These are phyloP conservation scores for Meyerozyma carpophila DNA, from an alignment of 1,139 yeast genomes.

Conservation along the genomic window DNA sequence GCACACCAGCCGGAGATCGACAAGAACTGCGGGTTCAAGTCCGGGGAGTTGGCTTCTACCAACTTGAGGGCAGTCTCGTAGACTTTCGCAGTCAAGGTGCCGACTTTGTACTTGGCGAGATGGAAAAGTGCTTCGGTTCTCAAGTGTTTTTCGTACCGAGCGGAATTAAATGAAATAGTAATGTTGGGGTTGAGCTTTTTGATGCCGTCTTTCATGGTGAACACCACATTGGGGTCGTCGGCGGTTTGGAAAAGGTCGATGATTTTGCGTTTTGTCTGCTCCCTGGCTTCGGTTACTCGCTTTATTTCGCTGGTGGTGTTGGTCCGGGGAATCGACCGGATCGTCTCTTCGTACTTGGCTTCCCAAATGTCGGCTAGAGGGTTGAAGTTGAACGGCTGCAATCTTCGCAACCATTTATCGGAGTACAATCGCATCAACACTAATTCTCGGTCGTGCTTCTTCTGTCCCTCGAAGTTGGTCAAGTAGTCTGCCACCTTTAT, in stretches of 20 bases:
- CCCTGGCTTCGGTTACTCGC: conserved; percentile 60
- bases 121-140: conserved; percentile 61
- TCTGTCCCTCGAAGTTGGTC: conserved; percentile 26
- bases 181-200: conserved; percentile 43
- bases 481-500: conserved; percentile 58
- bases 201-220: conserved; percentile 25
- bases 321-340: conserved; percentile 44
- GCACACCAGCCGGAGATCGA: conserved; percentile 32
- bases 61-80: conserved; percentile 54
- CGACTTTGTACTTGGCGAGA: conserved; percentile 65
- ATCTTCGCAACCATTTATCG: conserved; percentile 50
- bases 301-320: conserved; percentile 56
- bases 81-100: conserved; percentile 60
- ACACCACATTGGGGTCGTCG: conserved; percentile 25
- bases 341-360: conserved; percentile 46
- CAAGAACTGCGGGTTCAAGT: conserved; percentile 24
- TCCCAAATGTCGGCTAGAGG: conserved; percentile 57
- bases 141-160: conserved; percentile 61
- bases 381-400: conserved; percentile 40
- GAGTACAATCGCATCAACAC: conserved; percentile 42
- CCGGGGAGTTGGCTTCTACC: conserved; percentile 55
- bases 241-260: conserved; percentile 30
- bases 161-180: conserved; percentile 58
- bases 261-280: conserved; percentile 46
- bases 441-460: conserved; percentile 22